Percentiles rank a stretch among this genome's conserved stretches.
Evolutionary conservation across 495 filamentous ascomycete species (phyloP).

Genomic region (Aspergillus diversus): DNA sequence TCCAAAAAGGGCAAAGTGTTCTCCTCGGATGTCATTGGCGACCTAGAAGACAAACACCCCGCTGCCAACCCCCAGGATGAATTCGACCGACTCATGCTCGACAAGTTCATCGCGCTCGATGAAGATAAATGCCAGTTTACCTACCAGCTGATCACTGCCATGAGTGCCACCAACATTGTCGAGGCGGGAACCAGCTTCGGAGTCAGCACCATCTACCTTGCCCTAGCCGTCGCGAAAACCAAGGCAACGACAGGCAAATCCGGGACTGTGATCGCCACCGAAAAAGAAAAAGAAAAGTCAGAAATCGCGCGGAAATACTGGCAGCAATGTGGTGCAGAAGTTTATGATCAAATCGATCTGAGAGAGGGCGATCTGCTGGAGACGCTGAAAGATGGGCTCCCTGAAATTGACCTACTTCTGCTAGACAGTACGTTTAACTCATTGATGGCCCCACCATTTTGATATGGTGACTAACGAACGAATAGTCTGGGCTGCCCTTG

Average conservation of each 20-base stretch:
- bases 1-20: too few relatives aligned
- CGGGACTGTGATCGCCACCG: conserved; percentile 56
- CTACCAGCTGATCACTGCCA: conserved; percentile 49
- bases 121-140: conserved; percentile 55
- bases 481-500: conserved; percentile 55
- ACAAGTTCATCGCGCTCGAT: conserved; percentile 57
- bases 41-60: neutral
- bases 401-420: conserved; percentile 54
- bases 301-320: conserved; percentile 49
- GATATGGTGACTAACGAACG: conserved; percentile 1
- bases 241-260: conserved; percentile 19
- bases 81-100: conserved; percentile 40
- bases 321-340: conserved; percentile 43
- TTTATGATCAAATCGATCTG: conserved; percentile 52
- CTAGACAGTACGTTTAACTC: conserved; percentile 53
- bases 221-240: conserved; percentile 49
- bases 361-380: conserved; percentile 56
- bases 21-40: too few relatives aligned
- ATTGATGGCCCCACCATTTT: neutral
- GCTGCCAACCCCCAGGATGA: conserved; percentile 18
- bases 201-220: conserved; percentile 61
- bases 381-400: conserved; percentile 46
- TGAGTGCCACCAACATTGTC: conserved; percentile 49
- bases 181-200: conserved; percentile 61
- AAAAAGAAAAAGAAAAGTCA: conserved; percentile 55